A percentile compares a stretch with the other conserved stretches of the same genome.
phyloP scores from a whole-genome alignment of 1,284 basidiomycete genomes.

The Cryptococcus neoformans region DNA sequence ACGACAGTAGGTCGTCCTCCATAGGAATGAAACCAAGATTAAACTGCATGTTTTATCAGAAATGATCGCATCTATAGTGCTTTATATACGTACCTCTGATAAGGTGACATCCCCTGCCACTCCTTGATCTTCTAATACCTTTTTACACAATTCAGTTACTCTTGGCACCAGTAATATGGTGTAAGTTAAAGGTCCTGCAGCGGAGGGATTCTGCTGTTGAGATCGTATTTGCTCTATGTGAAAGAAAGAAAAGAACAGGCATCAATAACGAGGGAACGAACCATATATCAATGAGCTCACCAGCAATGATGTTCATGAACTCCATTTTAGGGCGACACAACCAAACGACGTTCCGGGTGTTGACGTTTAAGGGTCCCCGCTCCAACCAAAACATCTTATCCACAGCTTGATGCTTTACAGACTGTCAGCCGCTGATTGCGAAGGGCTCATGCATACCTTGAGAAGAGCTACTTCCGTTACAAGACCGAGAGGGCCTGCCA shows the following conservation, averaged over 20 bases:
- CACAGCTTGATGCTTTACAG: slow-evolving; percentile 83
- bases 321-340: slow-evolving; percentile 84
- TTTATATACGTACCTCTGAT: slow-evolving; percentile 55
- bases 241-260: neutral
- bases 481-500: slow-evolving; percentile 89
- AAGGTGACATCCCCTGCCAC: slow-evolving; percentile 85
- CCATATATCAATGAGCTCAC: slow-evolving; percentile 52
- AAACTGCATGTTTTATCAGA: slow-evolving; percentile 51
- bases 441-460: slow-evolving; percentile 59
- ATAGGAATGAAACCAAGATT: slow-evolving; percentile 91
- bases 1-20: slow-evolving; percentile 82
- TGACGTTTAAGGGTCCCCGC: slow-evolving; percentile 72
- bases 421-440: neutral
- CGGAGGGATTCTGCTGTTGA: slow-evolving; percentile 58
- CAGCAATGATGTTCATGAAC: slow-evolving; percentile 84
- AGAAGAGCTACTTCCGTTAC: slow-evolving; percentile 87
- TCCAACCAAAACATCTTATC: slow-evolving; percentile 99
- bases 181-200: slow-evolving; percentile 56
- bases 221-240: slow-evolving; percentile 80
- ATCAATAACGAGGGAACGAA: neutral
- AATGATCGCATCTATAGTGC: too few species aligned
- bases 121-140: slow-evolving; percentile 84
- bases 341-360: slow-evolving; percentile 88
- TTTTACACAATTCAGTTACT: slow-evolving; percentile 76
- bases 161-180: slow-evolving; percentile 88